Evolutionary conservation across 441 rosid species (phyloP), one percentile per base, ranked within the genome.

Genomic region (Pelargonium citronellum): DNA sequence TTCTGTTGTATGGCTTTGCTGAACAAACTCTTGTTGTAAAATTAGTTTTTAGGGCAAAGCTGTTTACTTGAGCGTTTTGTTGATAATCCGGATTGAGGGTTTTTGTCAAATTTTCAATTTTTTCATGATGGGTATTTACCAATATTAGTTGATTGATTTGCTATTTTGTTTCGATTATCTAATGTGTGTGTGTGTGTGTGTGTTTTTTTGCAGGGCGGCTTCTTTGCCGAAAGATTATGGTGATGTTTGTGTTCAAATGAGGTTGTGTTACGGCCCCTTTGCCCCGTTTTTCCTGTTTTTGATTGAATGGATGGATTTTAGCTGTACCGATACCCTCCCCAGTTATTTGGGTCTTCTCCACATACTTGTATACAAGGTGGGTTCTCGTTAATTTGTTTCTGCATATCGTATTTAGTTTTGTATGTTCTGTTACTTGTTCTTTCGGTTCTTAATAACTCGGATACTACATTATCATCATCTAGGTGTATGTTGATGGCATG

Each of bases 401-500:
- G 30, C 34, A 17, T 41, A 4, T 67, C 63, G 34, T 19, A 30
- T 30, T 30, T 30, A 30, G 37, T 30, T 30, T 30, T 30, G 37
- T 30, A 30, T 11, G 17, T 12, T 11, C 8, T 15, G 8, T 13
- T 12, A 3, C 15, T 49, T 5, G 17, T 49, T 49, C 57, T 49
- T 7, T 8, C 3, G 51, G 51, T 46, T 46, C 51, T 12, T 4
- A 49, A 1, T 49, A 13, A 49, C 57, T 5, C 57, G 16, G 16
- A 49, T 49, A 15, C 57, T 13, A 5, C 57, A 12, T 49, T 30
- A 1, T 46, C 30, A 8, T 67, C 67, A 11, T 78, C 46, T 77
- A 87, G 95, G 87, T 79, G 27, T 89, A 84, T 79, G 85, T 82
- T 78, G 88, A 89, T 77, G 95, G 90, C 61, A 73, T 82, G 75